Conservation (phyloP, 495 filamentous ascomycete genomes). For the Aspergillus steynii region DNA sequence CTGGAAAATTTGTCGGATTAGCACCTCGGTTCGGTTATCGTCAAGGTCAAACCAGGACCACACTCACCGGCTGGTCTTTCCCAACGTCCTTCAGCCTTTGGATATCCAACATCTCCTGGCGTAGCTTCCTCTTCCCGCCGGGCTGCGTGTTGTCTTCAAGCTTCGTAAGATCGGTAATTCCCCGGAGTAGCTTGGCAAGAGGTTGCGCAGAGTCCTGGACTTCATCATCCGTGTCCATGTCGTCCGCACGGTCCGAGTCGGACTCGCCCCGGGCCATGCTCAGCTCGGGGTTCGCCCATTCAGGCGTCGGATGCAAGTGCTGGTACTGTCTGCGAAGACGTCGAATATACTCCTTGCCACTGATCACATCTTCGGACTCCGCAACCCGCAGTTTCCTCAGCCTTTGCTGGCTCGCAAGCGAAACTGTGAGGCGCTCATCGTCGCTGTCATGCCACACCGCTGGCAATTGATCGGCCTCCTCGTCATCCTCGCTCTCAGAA, state of each 20-base stretch:
- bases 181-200: constrained; percentile 75
- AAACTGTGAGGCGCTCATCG: constrained; percentile 83
- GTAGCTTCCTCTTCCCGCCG: constrained; percentile 61
- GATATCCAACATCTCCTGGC: constrained; percentile 86
- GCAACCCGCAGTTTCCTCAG: constrained; percentile 77
- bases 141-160: constrained; percentile 34
- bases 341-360: constrained; percentile 78
- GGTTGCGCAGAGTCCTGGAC: constrained; percentile 68
- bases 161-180: constrained; percentile 57
- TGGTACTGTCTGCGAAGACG: constrained; percentile 80
- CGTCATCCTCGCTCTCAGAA: constrained; percentile 26
- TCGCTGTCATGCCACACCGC: constrained; percentile 94
- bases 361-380: constrained; percentile 83
- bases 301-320: constrained; percentile 74
- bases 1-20: constrained; percentile 32
- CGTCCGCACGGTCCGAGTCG: constrained; percentile 35
- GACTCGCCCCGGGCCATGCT: constrained; percentile 50
- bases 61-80: constrained; percentile 56
- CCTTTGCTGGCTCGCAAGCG: constrained; percentile 68
- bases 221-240: constrained; percentile 60
- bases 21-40: constrained; percentile 12
- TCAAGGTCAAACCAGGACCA: background rate
- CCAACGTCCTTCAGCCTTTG: constrained; percentile 67
- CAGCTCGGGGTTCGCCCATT: constrained; percentile 67
- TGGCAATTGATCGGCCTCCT: constrained; percentile 32